Evolutionary conservation across 2,329 filamentous ascomycete genomes (phyloP).

Genomic region (Anthostomella pinea): DNA sequence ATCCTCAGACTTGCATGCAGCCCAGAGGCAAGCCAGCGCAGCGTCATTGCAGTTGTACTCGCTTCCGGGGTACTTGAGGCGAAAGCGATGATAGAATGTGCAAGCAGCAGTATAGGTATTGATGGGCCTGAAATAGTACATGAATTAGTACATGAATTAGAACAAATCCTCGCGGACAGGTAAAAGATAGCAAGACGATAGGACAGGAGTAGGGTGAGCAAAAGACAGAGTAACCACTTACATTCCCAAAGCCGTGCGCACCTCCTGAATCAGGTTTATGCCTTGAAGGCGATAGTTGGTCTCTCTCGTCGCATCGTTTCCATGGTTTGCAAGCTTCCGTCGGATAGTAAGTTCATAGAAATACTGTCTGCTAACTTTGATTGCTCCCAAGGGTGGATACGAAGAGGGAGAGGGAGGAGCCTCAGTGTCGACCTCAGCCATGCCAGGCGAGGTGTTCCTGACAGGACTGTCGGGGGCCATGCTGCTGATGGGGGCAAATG

Average conservation of each 20-base stretch:
- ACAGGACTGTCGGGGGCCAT: conserved; percentile 13
- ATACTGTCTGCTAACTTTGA: conserved; percentile 59
- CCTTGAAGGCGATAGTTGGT: conserved; percentile 80
- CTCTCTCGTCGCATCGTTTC: conserved; percentile 74
- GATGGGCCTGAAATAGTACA: conserved; percentile 65
- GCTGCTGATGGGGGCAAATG: too few relatives aligned
- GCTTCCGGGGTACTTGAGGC: conserved; percentile 76
- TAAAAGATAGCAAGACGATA: not conserved
- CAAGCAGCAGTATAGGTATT: conserved; percentile 90
- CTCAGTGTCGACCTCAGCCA: too few relatives aligned
- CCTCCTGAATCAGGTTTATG: conserved; percentile 83
- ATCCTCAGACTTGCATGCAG: conserved; percentile 96
- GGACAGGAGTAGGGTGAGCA: conserved; percentile 3
- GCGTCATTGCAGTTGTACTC: conserved; percentile 88
- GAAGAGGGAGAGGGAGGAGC: conserved; percentile 4
- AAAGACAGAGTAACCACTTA: conserved; percentile 42
- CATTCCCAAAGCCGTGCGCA: conserved; percentile 76
- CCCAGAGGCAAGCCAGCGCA: conserved; percentile 82
- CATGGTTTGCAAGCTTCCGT: conserved; percentile 65
- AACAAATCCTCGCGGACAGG: too few relatives aligned
- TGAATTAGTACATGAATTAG: too few relatives aligned
- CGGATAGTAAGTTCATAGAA: conserved; percentile 79
- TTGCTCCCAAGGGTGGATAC: conserved; percentile 25
- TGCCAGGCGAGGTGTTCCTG: too few relatives aligned
- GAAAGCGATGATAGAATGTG: conserved; percentile 91